Percentiles rank a stretch among this genome's conserved stretches.
These are phyloP conservation scores for Mycena olivaceomarginata DNA, from an alignment of 768 basidiomycete genomes.

Conservation along the genomic window DNA sequence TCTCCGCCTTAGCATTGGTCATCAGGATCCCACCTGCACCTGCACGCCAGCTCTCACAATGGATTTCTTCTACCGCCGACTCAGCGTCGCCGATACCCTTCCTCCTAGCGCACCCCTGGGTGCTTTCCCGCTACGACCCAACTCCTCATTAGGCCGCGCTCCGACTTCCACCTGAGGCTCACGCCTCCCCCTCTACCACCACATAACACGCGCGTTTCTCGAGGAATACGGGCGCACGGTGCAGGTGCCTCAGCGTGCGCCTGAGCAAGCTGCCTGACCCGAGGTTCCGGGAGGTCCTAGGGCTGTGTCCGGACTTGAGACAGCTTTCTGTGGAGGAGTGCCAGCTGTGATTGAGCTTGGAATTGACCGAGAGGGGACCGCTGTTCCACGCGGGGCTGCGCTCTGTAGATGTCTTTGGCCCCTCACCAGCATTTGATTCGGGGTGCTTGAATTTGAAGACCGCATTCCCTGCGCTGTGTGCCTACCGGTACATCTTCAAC, in stretches of 20 bases:
- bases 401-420: not conserved
- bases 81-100: too few relatives aligned
- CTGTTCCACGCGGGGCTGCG: not conserved
- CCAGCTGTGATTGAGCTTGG: not conserved
- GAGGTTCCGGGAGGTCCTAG: not conserved
- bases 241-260: not conserved
- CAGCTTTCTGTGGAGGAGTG: not conserved
- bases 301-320: slow-evolving; percentile 1
- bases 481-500: not conserved
- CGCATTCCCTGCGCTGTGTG: not conserved
- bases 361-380: too few relatives aligned
- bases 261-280: not conserved
- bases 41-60: too few relatives aligned
- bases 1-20: too few relatives aligned
- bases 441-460: not conserved
- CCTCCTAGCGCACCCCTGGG: too few relatives aligned
- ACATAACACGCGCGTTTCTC: not conserved
- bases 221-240: not conserved
- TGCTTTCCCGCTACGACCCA: too few relatives aligned
- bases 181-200: not conserved
- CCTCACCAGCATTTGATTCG: not conserved
- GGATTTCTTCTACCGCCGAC: too few relatives aligned
- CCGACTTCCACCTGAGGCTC: too few relatives aligned
- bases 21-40: too few relatives aligned
- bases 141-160: too few relatives aligned